Evolutionary conservation across 2,329 filamentous ascomycete genomes (phyloP).

Genomic region (Fusarium armeniacum): DNA sequence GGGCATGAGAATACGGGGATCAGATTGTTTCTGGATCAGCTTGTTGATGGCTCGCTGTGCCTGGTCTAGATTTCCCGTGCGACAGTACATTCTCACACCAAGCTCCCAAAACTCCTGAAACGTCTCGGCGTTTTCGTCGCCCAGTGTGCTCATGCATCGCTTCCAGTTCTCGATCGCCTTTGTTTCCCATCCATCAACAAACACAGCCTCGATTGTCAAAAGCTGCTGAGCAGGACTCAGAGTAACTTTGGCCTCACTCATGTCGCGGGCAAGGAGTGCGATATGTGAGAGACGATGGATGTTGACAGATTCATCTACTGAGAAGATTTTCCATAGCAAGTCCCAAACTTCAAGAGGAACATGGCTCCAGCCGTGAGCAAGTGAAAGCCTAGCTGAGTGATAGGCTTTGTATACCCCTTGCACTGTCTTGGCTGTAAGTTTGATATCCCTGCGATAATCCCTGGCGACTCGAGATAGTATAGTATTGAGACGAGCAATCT

Average conservation of each 20-base stretch:
- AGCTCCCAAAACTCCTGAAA: slow-evolving; percentile 73
- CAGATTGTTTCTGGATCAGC: slow-evolving; percentile 64
- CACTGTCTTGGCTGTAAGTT: slow-evolving; percentile 55
- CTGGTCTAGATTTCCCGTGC: slow-evolving; percentile 68
- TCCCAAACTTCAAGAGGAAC: slow-evolving; percentile 74
- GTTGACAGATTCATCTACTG: slow-evolving; percentile 64
- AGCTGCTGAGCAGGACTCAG: slow-evolving; percentile 72
- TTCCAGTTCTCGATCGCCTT: slow-evolving; percentile 76
- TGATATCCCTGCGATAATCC: slow-evolving; percentile 49
- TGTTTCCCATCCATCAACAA: slow-evolving; percentile 71
- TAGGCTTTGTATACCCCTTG: slow-evolving; percentile 65
- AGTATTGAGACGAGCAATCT: slow-evolving; percentile 56
- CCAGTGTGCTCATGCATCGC: slow-evolving; percentile 67
- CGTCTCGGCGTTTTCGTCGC: slow-evolving; percentile 59
- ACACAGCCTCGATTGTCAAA: slow-evolving; percentile 76
- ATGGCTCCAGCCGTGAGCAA: slow-evolving; percentile 63
- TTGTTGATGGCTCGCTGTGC: slow-evolving; percentile 69
- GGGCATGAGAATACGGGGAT: slow-evolving; percentile 72
- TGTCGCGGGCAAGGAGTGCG: slow-evolving; percentile 74
- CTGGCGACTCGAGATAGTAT: slow-evolving; percentile 50
- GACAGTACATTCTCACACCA: slow-evolving; percentile 74
- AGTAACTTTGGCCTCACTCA: slow-evolving; percentile 69
- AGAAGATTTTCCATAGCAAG: slow-evolving; percentile 75
- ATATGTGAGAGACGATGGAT: slow-evolving; percentile 72
- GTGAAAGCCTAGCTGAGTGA: slow-evolving; percentile 59